Evolutionary conservation across 306 rosid genomes (phyloP), one percentile per base, ranked within the genome.

Genomic region (Prunus mira): DNA sequence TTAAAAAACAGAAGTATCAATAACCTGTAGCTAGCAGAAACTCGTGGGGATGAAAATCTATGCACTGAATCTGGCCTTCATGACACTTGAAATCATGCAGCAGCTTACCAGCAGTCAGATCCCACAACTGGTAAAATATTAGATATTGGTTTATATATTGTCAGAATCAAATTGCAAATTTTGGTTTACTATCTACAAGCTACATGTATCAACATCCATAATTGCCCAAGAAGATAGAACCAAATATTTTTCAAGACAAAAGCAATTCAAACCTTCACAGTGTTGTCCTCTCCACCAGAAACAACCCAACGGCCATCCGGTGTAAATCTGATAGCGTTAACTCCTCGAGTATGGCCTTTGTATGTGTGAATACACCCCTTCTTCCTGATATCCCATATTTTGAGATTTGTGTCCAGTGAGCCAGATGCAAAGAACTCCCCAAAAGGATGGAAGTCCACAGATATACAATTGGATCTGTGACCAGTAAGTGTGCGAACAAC

Each of bases 291-390:
- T 73, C 99, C 99, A 76, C 99, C 97, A 46, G 99, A 95, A 74
- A 95, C 99, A 85, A 95, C 97, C 99, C 99, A 95, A 6, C 99
- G 99, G 71, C 99, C 99, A 88, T 95, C 99, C 13, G 99, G 99
- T 80, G 99, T 95, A 86, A 95, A 95, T 84, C 97, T 88, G 77
- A 95, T 95, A 28, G 97, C 96, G 87, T 91, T 95, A 68, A 95
- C 99, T 76, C 99, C 99, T 79, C 99, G 91, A 60, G 99, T 95
- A 79, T 95, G 99, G 72, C 99, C 98, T 78, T 95, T 95, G 96
- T 95, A 95, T 9, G 99, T 95, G 84, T 95, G 99, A 74, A 95
- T 95, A 85, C 98, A 95, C 73, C 97, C 98, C 83, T 95, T 95
- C 95, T 92, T 95, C 85, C 99, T 88, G 78, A 95, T 95, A 76